Base-by-base conservation (phyloP, 148 eudicot species). In the Vaccinium darrowii region DNA sequence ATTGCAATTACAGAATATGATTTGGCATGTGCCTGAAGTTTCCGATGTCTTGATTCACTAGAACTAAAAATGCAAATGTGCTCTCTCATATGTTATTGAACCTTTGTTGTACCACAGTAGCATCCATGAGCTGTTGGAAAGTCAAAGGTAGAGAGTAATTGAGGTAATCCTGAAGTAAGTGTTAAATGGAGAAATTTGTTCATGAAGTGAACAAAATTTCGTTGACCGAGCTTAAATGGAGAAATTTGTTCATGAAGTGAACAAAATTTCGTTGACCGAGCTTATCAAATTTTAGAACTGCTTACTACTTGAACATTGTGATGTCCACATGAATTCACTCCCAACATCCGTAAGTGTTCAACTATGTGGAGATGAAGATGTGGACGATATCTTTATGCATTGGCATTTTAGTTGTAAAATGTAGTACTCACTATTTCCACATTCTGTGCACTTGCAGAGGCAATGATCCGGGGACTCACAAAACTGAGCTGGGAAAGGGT, bases 401-500 rank as follows among this genome's bases (percentile, higher is more conserved):
- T 21, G 25, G n/a, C 33, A 36, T 83, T 33, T 8, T 3, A 15
- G 15, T 65, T 21, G 50, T 81, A 27, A 81, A 57, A 80, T 8
- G 8, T 60, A 33, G 47, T 43, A 81, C n/a, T 63, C 36, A 79
- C 8, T 85, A 14, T 75, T 57, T 39, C 65, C 62, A 39, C 53
- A 27, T 54, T 36, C n/a, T 80, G 16, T 50, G 5, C 76, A 71
- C 77, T 81, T 90, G 84, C 62, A 89, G 96, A 95, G 87, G 86
- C 86, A 72, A 97, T 97, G 99, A 82, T 94, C 62, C 88, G 88
- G 81, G 90, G 87, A n/a, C 91, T 97, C 43, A 95, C 91, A 75
- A 90, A 84, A 83, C 19, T 97, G 82, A 91, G 88, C 73, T 97
- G 99, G 99, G 98, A 97, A 88, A 88, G 98, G 56, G 89, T 97